Evolutionary conservation across 805 yeast genomes (phyloP), one percentile per base, ranked within the genome.

Genomic region (Yamadazyma paraphyllophila): DNA sequence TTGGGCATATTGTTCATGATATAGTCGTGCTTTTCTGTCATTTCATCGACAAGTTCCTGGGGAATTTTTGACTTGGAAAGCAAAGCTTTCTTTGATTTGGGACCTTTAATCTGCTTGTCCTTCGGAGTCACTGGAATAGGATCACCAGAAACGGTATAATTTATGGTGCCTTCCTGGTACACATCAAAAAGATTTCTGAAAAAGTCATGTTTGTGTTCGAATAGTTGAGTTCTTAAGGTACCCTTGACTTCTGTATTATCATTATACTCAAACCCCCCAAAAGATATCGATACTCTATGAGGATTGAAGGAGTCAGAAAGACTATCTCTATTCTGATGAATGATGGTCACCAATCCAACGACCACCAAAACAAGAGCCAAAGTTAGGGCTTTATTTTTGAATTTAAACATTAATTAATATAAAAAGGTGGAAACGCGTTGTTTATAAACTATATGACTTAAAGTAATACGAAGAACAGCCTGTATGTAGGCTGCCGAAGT

Each of bases 11-110:
- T 48, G 5, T 44, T 33, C 29, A 61, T 45, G 7, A 62, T 45
- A 2, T 44, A 41, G 4, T 47, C 34, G 45, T 65, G 70, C 26
- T 59, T 58, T 7, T 24, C 35, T 29, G 46, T 61, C 14, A 61
- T 38, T 29, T 60, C 63, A 16, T 49, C 39, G 11, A 53, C 36
- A 4, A 57, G 52, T 12, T 55, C 58, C 5, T 52, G 58, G 7
- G 58, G 47, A 2, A 67, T 56, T 7, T 34, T 33, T 2, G 68
- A 66, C 43, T 53, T 59, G 7, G 65, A 56, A 12, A 60, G 43
- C 11, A 66, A 49, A 3, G 46, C 54, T 4, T 56, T 56, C 43
- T 61, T 60, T 2, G 65, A 11, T 35, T 17, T 17, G 9, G 47
- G 45, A 1, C 51, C 51, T 16, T 43, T 38, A 15, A 47, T 50